Evolutionary conservation across 306 rosid genomes (phyloP), one percentile per base, ranked within the genome.

Genomic region (Lathyrus sativus): DNA sequence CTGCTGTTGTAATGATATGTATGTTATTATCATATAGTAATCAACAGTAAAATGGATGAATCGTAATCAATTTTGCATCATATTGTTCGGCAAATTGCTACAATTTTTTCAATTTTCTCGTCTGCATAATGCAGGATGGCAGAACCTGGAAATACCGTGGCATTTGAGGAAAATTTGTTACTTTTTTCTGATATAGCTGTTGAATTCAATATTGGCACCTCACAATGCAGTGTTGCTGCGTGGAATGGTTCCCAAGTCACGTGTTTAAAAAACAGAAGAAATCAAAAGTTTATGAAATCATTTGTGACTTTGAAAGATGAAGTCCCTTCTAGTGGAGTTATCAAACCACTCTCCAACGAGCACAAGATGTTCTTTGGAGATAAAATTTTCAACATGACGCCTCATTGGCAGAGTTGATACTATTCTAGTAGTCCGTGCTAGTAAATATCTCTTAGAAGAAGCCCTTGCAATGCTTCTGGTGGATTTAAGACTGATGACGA

Each of bases 161-260:
- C 84, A 66, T 92, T 93, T 18, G 98, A 92, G 75, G 98, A 85
- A 5, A 88, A 79, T 22, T 39, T 78, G 13, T 72, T 79, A 5
- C 37, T 78, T 77, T 79, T 80, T 80, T 85, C 91, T 2, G 96
- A 88, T 66, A 83, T 82, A n/a, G 89, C 91, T 14, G 78, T 92
- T 51, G 96, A 93, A 58, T 83, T 92, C 26, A 96, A 92, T 55
- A 85, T 92, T 43, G 98, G 98, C 67, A 92, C 96, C 54, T 86
- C 95, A 35, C 92, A 89, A 31, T 92, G 96, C 73, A 89, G 98
- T 65, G 87, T 89, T 64, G 96, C 96, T 17, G 67, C 82, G 31
- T 92, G 98, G 98, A 92, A 86, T 79, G 96, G 93, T 53, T 86
- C 96, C 50, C 83, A 79, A 62, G 91, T 89, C 53, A 93, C 85